Conservation (phyloP, 345 rosid genomes). For the Carallia pectinifolia region DNA sequence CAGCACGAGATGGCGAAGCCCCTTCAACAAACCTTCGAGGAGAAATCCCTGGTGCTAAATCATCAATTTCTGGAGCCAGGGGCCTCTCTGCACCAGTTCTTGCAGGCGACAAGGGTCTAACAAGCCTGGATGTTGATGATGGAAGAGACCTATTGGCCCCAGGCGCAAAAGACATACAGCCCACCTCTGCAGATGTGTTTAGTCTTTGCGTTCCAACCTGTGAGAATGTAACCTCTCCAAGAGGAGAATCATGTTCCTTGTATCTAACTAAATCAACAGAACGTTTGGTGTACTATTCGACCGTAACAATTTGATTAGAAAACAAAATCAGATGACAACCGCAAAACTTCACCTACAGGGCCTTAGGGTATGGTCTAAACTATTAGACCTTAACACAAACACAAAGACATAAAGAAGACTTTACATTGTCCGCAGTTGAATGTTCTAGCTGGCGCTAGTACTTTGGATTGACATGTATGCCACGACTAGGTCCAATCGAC, state of each 20-base stretch:
- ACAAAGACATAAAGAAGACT: slow-evolving; percentile 20
- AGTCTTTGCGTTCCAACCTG: slow-evolving; percentile 57
- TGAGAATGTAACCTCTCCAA: slow-evolving; percentile 40
- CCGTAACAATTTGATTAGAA: too few relatives aligned
- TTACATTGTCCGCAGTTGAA: slow-evolving; percentile 66
- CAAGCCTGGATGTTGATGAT: slow-evolving; percentile 42
- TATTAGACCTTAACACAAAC: neutral
- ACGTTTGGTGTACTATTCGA: too few relatives aligned
- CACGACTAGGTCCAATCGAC: slow-evolving; percentile 71
- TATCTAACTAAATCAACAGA: slow-evolving; percentile 4
- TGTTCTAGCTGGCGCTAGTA: slow-evolving; percentile 79
- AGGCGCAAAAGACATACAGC: slow-evolving; percentile 43
- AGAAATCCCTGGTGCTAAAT: slow-evolving; percentile 46
- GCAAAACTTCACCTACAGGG: too few relatives aligned
- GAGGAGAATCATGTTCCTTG: slow-evolving; percentile 54
- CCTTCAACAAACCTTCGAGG: slow-evolving; percentile 61
- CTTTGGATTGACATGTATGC: slow-evolving; percentile 98
- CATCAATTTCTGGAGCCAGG: slow-evolving; percentile 44
- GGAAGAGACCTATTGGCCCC: slow-evolving; percentile 49
- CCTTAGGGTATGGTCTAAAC: neutral
- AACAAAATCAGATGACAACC: too few relatives aligned
- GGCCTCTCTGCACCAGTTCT: slow-evolving; percentile 42
- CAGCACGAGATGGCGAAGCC: slow-evolving; percentile 56
- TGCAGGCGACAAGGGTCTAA: slow-evolving; percentile 42
- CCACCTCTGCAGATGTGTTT: slow-evolving; percentile 35